Percentiles rank a stretch among this genome's conserved stretches.
These are phyloP conservation scores for Gloeopeniophorella convolvens DNA, from an alignment of 768 basidiomycete genomes.

Conservation along the genomic window DNA sequence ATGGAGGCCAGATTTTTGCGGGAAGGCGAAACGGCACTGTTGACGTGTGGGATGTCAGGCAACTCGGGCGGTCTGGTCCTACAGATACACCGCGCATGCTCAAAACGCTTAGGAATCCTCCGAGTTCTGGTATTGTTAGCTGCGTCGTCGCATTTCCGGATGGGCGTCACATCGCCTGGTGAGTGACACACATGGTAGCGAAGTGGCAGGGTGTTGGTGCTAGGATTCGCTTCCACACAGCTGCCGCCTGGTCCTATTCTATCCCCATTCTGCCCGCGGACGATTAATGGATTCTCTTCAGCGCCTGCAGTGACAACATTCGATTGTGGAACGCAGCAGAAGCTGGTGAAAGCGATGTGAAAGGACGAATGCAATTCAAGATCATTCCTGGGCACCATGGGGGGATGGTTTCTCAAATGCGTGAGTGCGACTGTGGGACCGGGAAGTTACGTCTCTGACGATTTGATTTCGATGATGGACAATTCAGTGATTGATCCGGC, in stretches of 20 bases:
- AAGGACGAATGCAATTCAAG: conserved; percentile 77
- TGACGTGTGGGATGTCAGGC: conserved; percentile 93
- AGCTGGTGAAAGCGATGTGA: conserved; percentile 58
- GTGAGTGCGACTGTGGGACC: conserved; percentile 43
- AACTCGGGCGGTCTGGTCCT: conserved; percentile 58
- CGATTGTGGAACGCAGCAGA: conserved; percentile 90
- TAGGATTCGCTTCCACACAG: conserved; percentile 1
- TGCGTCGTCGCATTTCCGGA: conserved; percentile 91
- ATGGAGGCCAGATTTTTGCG: conserved; percentile 84
- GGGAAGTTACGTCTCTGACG: conserved; percentile 18
- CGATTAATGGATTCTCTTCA: conserved; percentile 27
- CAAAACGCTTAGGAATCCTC: conserved; percentile 79
- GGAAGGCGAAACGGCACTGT: conserved; percentile 87
- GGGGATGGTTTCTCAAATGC: conserved; percentile 86
- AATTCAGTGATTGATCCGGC: conserved; percentile 76
- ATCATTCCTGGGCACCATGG: conserved; percentile 96
- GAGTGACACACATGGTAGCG: conserved; percentile 26
- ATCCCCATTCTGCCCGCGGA: neutral
- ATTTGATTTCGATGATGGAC: conserved; percentile 7
- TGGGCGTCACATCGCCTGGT: conserved; percentile 88
- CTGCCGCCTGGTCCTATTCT: conserved; percentile 1
- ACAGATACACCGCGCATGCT: conserved; percentile 65
- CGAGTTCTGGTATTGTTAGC: conserved; percentile 86
- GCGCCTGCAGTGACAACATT: conserved; percentile 89
- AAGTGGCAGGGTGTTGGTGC: neutral